Evolutionary conservation across 352 stramenopile species (phyloP).

Genomic region (Globisporangium parvum): DNA sequence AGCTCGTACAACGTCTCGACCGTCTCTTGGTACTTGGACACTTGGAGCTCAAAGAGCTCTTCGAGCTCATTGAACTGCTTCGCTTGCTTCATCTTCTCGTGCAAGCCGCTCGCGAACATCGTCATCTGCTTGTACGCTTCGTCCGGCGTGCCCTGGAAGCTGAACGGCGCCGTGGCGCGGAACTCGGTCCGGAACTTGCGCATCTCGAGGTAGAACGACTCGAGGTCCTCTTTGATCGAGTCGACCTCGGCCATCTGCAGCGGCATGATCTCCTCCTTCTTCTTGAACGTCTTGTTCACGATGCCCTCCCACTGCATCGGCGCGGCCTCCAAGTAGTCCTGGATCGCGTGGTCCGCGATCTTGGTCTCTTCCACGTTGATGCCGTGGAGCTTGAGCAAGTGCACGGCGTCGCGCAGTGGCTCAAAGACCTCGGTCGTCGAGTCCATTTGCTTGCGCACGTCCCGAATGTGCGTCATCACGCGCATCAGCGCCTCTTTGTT

Average conservation of each 20-base stretch:
- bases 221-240: constrained; percentile 90
- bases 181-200: constrained; percentile 95
- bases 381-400: constrained; percentile 93
- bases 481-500: constrained; percentile 95
- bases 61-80: constrained; percentile 85
- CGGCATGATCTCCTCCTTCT: constrained; percentile 97
- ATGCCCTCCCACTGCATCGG: constrained; percentile 96
- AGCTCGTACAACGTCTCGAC: constrained; percentile 85
- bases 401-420: constrained; percentile 91
- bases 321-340: constrained; percentile 93
- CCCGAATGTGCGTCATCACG: constrained; percentile 95
- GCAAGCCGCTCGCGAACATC: constrained; percentile 51
- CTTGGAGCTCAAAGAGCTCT: constrained; percentile 83
- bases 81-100: constrained; percentile 79
- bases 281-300: constrained; percentile 98
- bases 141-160: constrained; percentile 76
- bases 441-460: constrained; percentile 92
- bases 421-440: constrained; percentile 92
- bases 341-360: constrained; percentile 71
- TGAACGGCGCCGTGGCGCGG: constrained; percentile 91
- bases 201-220: constrained; percentile 93
- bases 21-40: constrained; percentile 86
- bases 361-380: constrained; percentile 89
- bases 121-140: constrained; percentile 87
- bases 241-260: constrained; percentile 96